Conservation (phyloP, 495 filamentous ascomycete genomes). For the Trichocladium uniseriatum region DNA sequence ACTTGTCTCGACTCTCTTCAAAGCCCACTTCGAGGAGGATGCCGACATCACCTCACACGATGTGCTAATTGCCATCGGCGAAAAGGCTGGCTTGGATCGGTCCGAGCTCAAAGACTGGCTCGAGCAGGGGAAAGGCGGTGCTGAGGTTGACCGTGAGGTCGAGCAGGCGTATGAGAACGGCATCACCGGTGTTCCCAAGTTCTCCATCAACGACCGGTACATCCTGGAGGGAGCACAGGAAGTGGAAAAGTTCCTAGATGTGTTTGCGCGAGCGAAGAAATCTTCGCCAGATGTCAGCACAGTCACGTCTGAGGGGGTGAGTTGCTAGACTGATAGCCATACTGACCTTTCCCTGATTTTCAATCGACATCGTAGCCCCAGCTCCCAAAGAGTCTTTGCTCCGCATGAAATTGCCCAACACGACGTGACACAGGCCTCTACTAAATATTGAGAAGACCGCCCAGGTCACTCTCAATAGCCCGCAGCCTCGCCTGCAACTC, state of each 20-base stretch:
- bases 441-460: conserved; percentile 45
- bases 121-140: conserved; percentile 51
- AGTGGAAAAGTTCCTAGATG: conserved; percentile 43
- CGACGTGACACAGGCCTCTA: background rate
- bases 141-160: conserved; percentile 64
- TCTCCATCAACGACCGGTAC: conserved; percentile 54
- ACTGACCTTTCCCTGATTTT: background rate
- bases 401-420: background rate
- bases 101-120: conserved; percentile 54
- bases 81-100: conserved; percentile 53
- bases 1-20: conserved; percentile 61
- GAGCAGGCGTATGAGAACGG: conserved; percentile 44
- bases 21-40: conserved; percentile 66
- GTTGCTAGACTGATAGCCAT: background rate
- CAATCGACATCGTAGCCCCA: background rate
- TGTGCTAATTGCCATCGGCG: conserved; percentile 51
- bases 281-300: conserved; percentile 14
- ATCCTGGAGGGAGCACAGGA: conserved; percentile 59
- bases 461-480: conserved; percentile 73
- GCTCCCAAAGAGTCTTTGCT: background rate
- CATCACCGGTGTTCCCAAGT: conserved; percentile 67
- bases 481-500: conserved; percentile 67
- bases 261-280: conserved; percentile 45
- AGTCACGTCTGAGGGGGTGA: background rate
- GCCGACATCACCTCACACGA: conserved; percentile 62